A percentile compares a stretch with the other conserved stretches of the same genome.
Evolutionary conservation across 2,329 filamentous ascomycete species (phyloP).

Genomic region (Clonostachys byssicola): DNA sequence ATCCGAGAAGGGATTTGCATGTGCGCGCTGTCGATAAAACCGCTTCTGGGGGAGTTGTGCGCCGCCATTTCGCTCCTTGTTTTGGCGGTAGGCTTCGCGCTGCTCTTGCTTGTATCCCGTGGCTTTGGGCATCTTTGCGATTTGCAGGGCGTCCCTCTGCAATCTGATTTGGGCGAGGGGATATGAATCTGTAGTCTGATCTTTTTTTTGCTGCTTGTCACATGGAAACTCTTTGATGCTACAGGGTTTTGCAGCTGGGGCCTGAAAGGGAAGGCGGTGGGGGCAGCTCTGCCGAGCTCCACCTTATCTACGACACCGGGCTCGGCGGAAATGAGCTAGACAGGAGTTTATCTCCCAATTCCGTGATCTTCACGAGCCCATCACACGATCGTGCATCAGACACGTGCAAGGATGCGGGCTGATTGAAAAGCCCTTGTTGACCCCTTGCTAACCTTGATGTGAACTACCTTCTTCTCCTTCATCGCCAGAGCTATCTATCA

Average conservation of each 20-base stretch:
- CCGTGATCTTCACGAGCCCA: no score
- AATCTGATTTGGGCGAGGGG: no score
- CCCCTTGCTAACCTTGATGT: no score
- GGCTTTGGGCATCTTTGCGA: no score
- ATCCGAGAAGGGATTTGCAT: slow-evolving; percentile 97
- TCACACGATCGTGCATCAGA: no score
- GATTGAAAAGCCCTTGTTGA: no score
- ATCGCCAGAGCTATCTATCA: no score
- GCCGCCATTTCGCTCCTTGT: slow-evolving; percentile 44
- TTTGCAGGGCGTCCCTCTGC: no score
- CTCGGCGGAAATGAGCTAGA: no score
- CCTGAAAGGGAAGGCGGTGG: background rate
- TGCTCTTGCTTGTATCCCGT: slow-evolving; percentile 37
- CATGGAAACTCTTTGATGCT: background rate
- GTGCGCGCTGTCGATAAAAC: slow-evolving; percentile 92
- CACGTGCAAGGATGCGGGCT: no score
- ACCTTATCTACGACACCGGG: background rate
- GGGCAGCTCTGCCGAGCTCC: background rate
- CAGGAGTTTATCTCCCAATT: no score
- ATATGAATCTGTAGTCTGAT: background rate
- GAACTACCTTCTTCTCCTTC: no score
- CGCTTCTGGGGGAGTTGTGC: slow-evolving; percentile 82
- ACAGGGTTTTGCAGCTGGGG: background rate
- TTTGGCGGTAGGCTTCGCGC: slow-evolving; percentile 61
- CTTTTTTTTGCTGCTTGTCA: background rate